Conservation (phyloP, 306 rosid species). For the Cucumis sativus region Cucumber_9930_V3 NC_026659.2:26640501-26641000, state of each 20-base stretch:
- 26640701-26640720: conserved; percentile 24
- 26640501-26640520: not conserved
- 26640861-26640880: conserved; percentile 57
- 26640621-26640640: conserved; percentile 78
- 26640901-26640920: conserved; percentile 27
- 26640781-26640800: too few relatives aligned
- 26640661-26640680: conserved; percentile 7
- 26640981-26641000: conserved; percentile 26
- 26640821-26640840: not conserved
- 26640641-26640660: conserved; percentile 46
- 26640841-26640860: conserved; percentile 61
- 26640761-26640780: not conserved
- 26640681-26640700: conserved; percentile 28
- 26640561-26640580: conserved; percentile 43
- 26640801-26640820: too few relatives aligned
- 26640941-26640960: conserved; percentile 54
- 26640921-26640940: conserved; percentile 49
- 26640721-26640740: conserved; percentile 40
- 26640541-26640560: too few relatives aligned
- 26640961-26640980: conserved; percentile 27
- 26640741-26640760: conserved; percentile 43
- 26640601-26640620: conserved; percentile 57
- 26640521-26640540: too few relatives aligned
- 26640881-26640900: conserved; percentile 33
- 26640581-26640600: conserved; percentile 45